phyloP scores from a whole-genome alignment of 805 yeast genomes.

The Wickerhamomyces ciferrii region DNA sequence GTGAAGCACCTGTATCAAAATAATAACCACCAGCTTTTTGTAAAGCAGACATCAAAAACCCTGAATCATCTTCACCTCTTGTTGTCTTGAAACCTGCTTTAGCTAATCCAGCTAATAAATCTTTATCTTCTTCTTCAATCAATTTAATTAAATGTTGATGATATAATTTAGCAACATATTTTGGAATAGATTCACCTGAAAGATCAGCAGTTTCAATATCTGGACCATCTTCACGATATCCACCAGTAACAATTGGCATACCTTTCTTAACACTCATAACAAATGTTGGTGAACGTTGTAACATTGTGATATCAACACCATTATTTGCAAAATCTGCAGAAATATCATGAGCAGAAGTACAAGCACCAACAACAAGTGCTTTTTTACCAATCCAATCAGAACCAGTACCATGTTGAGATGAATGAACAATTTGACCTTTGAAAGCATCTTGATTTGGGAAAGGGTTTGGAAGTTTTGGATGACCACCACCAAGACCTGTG shows the following conservation, averaged over 20 bases:
- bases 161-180: constrained; percentile 26
- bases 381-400: constrained; percentile 33
- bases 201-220: constrained; percentile 33
- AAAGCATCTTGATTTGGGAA: constrained; percentile 32
- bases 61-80: constrained; percentile 37
- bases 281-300: constrained; percentile 41
- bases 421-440: constrained; percentile 35
- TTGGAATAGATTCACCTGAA: constrained; percentile 29
- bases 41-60: constrained; percentile 32
- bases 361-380: constrained; percentile 39
- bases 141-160: constrained; percentile 32
- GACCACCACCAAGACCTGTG: constrained; percentile 41
- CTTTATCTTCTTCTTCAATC: constrained; percentile 27
- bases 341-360: constrained; percentile 42
- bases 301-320: constrained; percentile 37
- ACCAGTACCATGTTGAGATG: constrained; percentile 37
- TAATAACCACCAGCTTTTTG: constrained; percentile 42
- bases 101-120: constrained; percentile 25
- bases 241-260: constrained; percentile 23
- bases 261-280: constrained; percentile 34
- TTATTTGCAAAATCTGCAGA: constrained; percentile 39
- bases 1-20: constrained; percentile 39
- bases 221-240: constrained; percentile 32
- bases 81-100: constrained; percentile 34
- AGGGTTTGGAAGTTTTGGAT: constrained; percentile 32